These are phyloP conservation scores for Murraya koenigii DNA, from an alignment of 345 rosid genomes.

Conservation along the genomic window DNA sequence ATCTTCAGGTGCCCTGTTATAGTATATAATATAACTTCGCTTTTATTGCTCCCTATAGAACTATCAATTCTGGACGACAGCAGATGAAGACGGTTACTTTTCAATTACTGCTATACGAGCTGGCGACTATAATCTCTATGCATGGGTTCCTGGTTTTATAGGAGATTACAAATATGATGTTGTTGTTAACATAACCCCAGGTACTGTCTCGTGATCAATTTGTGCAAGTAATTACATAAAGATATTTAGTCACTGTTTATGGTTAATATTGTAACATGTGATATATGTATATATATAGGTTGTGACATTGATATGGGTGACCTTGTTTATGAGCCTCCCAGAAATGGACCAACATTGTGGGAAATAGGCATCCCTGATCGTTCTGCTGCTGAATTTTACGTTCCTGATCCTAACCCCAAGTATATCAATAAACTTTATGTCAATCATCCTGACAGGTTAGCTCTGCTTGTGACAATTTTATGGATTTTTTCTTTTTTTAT, in stretches of 20 bases:
- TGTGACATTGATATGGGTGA: constrained; percentile 35
- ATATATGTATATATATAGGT: constrained; percentile 23
- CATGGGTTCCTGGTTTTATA: constrained; percentile 80
- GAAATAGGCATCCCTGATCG: constrained; percentile 71
- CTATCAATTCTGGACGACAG: constrained; percentile 82
- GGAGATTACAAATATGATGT: constrained; percentile 64
- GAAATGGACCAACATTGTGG: constrained; percentile 69
- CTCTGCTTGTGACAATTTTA: neutral
- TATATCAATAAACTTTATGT: constrained; percentile 51
- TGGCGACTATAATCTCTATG: constrained; percentile 66
- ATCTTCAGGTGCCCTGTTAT: neutral
- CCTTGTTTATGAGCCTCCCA: constrained; percentile 52
- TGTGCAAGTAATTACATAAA: neutral
- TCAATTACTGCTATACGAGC: constrained; percentile 40
- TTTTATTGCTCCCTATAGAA: constrained; percentile 28
- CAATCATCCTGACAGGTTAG: constrained; percentile 69
- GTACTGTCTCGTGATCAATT: constrained; percentile 23
- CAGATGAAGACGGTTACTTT: constrained; percentile 62
- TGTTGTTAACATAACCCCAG: constrained; percentile 46
- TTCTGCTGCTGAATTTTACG: constrained; percentile 56
- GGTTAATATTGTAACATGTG: too few species aligned
- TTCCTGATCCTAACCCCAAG: constrained; percentile 55
- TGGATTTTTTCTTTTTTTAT: too few species aligned
- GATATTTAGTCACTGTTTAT: neutral
- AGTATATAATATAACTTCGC: neutral